These are phyloP conservation scores for Chaetothyriales sp. DNA, from an alignment of 2,329 filamentous ascomycete species.

Conservation along the genomic window DNA sequence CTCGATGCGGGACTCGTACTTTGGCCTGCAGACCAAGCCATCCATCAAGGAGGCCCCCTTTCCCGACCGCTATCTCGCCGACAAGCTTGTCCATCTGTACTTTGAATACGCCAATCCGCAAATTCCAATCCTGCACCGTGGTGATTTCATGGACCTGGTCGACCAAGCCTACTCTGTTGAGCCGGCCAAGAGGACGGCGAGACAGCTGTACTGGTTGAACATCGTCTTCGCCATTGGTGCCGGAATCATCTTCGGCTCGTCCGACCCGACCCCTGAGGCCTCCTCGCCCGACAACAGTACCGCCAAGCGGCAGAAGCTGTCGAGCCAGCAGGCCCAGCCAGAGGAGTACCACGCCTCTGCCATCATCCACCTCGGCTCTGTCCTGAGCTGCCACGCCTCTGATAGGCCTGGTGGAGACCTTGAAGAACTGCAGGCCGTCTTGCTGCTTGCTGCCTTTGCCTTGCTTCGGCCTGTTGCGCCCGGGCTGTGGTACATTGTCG, in stretches of 20 bases:
- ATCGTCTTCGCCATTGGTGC: conserved; percentile 95
- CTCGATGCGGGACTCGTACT: conserved; percentile 89
- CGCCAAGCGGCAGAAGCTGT: conserved; percentile 38
- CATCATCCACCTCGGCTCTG: conserved; percentile 78
- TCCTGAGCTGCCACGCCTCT: conserved; percentile 50
- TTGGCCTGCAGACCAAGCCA: conserved; percentile 83
- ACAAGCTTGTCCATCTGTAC: conserved; percentile 63
- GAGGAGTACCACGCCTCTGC: conserved; percentile 95
- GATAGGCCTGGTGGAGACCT: conserved; percentile 68
- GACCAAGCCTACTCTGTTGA: conserved; percentile 62
- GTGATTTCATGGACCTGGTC: conserved; percentile 79
- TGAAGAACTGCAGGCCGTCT: conserved; percentile 84
- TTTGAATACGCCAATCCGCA: conserved; percentile 96
- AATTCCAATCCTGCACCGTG: conserved; percentile 78
- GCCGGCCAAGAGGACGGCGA: conserved; percentile 50
- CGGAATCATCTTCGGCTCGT: conserved; percentile 58
- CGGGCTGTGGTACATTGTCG: conserved; percentile 93
- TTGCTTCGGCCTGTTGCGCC: conserved; percentile 80
- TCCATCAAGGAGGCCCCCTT: conserved; percentile 75
- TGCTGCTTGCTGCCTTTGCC: conserved; percentile 81
- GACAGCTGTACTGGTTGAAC: conserved; percentile 85
- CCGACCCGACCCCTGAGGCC: conserved; percentile 16
- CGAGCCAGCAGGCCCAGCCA: conserved; percentile 54
- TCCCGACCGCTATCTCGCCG: conserved; percentile 59
- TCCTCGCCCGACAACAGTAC: conserved; percentile 18